phyloP scores from a whole-genome alignment of 1,284 basidiomycete genomes.

The Somion occarium region DNA sequence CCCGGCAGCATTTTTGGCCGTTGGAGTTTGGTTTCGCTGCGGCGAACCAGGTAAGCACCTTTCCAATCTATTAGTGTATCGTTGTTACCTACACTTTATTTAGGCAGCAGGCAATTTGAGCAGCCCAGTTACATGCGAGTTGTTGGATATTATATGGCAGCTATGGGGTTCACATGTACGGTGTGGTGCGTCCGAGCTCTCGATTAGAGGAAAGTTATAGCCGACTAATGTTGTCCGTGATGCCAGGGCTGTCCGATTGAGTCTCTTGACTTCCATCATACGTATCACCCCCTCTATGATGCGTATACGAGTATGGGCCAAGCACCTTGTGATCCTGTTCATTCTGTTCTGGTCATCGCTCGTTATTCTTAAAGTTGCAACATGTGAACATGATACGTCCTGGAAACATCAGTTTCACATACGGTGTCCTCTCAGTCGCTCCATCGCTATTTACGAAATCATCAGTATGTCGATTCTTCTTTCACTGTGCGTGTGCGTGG shows the following conservation, averaged over 20 bases:
- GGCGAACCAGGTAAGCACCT: slow-evolving; percentile 13
- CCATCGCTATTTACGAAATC: slow-evolving; percentile 23
- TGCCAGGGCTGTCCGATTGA: slow-evolving; percentile 25
- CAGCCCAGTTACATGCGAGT: slow-evolving; percentile 19
- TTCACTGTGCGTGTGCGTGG: not conserved
- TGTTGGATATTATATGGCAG: slow-evolving; percentile 25
- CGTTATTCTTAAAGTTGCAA: slow-evolving; percentile 20
- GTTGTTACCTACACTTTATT: not conserved
- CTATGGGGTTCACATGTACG: slow-evolving; percentile 22
- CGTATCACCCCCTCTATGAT: slow-evolving; percentile 24
- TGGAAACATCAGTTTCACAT: slow-evolving; percentile 20
- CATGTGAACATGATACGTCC: slow-evolving; percentile 19
- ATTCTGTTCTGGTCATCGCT: slow-evolving; percentile 22
- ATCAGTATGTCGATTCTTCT: slow-evolving; percentile 19
- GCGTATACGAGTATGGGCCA: slow-evolving; percentile 16
- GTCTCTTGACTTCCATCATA: slow-evolving; percentile 26
- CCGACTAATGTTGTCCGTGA: not conserved
- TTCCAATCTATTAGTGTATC: not conserved
- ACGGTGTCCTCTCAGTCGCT: slow-evolving; percentile 25
- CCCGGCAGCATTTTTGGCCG: slow-evolving; percentile 18
- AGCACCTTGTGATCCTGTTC: slow-evolving; percentile 17
- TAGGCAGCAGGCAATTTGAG: slow-evolving; percentile 6
- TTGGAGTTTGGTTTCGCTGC: slow-evolving; percentile 24
- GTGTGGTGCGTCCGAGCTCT: slow-evolving; percentile 21
- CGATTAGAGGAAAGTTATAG: not conserved